Evolutionary conservation across 768 basidiomycete genomes (phyloP).

Genomic region (Russula brevipes): DNA sequence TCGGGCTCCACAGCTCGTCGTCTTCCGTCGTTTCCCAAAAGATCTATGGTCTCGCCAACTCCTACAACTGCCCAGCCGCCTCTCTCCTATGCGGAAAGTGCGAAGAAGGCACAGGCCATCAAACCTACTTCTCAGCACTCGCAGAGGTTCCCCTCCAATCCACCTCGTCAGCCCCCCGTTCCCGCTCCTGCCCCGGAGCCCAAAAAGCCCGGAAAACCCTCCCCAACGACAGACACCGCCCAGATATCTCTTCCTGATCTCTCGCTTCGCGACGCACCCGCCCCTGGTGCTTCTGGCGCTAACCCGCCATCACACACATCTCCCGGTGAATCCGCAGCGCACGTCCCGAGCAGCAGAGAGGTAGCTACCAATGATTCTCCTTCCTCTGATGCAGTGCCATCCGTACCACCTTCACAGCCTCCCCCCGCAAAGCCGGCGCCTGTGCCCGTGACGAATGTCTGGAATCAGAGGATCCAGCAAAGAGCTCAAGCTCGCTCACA

Average conservation of each 20-base stretch:
- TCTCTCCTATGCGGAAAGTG: slow-evolving; percentile 48
- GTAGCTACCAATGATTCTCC: slow-evolving; percentile 3
- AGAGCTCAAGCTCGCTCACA: slow-evolving; percentile 33
- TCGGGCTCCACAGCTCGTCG: slow-evolving; percentile 14
- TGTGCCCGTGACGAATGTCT: slow-evolving; percentile 36
- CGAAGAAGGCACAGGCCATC: slow-evolving; percentile 37
- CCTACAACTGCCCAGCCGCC: slow-evolving; percentile 33
- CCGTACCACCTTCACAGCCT: slow-evolving; percentile 17
- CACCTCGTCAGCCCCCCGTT: slow-evolving; percentile 10
- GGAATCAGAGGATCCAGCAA: slow-evolving; percentile 42
- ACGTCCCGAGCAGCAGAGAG: slow-evolving; percentile 5
- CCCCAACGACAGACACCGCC: slow-evolving; percentile 6
- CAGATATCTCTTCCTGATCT: slow-evolving; percentile 7
- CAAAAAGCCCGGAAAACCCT: slow-evolving; percentile 1
- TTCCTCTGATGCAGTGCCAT: slow-evolving; percentile 4
- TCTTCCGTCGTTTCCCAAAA: slow-evolving; percentile 28
- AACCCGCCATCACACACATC: slow-evolving; percentile 2
- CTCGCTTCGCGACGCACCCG: slow-evolving; percentile 13
- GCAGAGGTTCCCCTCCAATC: slow-evolving; percentile 15
- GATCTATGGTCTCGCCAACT: slow-evolving; percentile 32
- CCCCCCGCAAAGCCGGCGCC: slow-evolving; percentile 25
- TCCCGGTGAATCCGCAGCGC: slow-evolving; percentile 6
- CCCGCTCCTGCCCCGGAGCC: slow-evolving; percentile 5
- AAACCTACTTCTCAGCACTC: slow-evolving; percentile 22
- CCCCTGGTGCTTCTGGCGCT: not conserved